These are phyloP conservation scores for Mrakia gelida DNA, from an alignment of 768 basidiomycete species.

Conservation along the genomic window DNA sequence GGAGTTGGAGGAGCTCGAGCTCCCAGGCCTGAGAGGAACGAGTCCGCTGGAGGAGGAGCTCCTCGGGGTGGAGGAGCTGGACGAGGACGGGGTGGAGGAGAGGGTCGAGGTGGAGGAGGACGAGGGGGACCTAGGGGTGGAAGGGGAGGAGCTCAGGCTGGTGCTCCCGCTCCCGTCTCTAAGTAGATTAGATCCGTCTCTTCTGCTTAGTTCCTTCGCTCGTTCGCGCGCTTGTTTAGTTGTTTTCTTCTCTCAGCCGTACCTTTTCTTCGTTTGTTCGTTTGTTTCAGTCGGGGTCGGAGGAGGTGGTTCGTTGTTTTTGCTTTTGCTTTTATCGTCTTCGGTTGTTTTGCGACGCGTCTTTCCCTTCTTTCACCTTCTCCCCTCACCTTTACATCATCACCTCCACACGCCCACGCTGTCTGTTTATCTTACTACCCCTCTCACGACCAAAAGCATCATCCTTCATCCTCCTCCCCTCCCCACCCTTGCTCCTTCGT, in stretches of 20 bases:
- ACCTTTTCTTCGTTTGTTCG: no score
- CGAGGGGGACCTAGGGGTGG: conserved; percentile 12
- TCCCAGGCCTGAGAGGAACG: conserved; percentile 7
- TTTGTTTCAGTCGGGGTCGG: not conserved
- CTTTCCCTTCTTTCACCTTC: not conserved
- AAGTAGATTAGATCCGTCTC: not conserved
- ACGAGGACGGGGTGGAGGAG: conserved; percentile 21
- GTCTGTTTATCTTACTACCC: not conserved
- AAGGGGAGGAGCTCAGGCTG: conserved; percentile 12
- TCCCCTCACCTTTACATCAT: not conserved
- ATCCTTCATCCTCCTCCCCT: not conserved
- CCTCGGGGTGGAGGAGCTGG: conserved; percentile 17
- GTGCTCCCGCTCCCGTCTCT: not conserved
- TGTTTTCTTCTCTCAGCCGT: not conserved
- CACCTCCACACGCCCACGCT: not conserved
- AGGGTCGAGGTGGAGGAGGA: conserved; percentile 9
- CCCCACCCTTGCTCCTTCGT: not conserved
- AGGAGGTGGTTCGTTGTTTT: not conserved
- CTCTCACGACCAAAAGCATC: not conserved
- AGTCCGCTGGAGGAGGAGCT: not conserved
- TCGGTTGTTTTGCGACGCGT: not conserved
- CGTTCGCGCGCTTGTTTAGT: not conserved
- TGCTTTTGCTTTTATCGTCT: no score
- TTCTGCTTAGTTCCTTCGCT: not conserved
- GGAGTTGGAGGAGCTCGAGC: conserved; percentile 3